These are phyloP conservation scores for Termitomyces sp. DNA, from an alignment of 768 basidiomycete species.

Conservation along the genomic window DNA sequence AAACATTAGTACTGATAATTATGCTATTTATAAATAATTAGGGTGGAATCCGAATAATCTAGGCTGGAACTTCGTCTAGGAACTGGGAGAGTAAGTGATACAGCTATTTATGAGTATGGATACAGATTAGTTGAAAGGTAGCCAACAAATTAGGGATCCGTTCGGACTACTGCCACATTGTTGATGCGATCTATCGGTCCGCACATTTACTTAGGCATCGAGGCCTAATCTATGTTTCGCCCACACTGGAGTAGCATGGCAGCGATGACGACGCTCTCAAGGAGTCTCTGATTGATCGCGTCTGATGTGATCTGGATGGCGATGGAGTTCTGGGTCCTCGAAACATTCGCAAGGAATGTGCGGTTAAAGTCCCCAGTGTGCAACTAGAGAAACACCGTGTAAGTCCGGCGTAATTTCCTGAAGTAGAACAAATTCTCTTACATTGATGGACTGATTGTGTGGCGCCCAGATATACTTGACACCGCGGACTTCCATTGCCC, in stretches of 20 bases:
- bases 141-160: background rate
- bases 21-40: background rate
- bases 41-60: background rate
- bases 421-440: constrained; percentile 27
- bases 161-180: background rate
- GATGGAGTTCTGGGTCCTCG: constrained; percentile 41
- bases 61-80: background rate
- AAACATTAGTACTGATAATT: background rate
- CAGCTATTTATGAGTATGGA: background rate
- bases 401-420: background rate
- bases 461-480: constrained; percentile 57
- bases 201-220: background rate
- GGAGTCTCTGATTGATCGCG: constrained; percentile 52
- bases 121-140: background rate
- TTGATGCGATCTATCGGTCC: background rate
- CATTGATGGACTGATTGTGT: constrained; percentile 50
- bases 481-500: constrained; percentile 53
- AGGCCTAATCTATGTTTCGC: constrained; percentile 53
- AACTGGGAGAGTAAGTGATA: background rate
- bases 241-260: constrained; percentile 58
- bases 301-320: constrained; percentile 55
- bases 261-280: constrained; percentile 51
- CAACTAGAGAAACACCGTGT: constrained; percentile 34
- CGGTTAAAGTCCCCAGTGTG: constrained; percentile 35
- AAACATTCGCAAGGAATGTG: constrained; percentile 50